These are phyloP conservation scores for Scheffersomyces segobiensis DNA, from an alignment of 1,139 yeast species.

Conservation along the genomic window DNA sequence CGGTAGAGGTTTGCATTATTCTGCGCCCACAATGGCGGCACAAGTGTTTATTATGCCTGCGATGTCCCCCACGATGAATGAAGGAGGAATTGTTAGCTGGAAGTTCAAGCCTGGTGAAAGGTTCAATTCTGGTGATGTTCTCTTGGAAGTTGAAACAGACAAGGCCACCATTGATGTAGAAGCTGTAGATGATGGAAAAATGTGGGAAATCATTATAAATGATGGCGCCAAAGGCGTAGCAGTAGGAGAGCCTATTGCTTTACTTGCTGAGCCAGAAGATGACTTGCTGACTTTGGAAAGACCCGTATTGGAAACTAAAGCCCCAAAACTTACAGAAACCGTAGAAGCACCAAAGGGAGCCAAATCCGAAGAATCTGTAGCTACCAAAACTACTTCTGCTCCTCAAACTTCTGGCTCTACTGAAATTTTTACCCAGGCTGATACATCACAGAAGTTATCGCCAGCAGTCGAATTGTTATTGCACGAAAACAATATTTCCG, in stretches of 20 bases:
- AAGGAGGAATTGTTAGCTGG: conserved; percentile 97
- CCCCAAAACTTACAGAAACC: conserved; percentile 16
- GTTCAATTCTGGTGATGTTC: conserved; percentile 81
- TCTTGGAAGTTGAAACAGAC: conserved; percentile 89
- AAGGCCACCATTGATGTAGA: conserved; percentile 93
- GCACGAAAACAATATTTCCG: conserved; percentile 59
- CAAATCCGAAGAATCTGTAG: conserved; percentile 13
- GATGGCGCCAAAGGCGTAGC: conserved; percentile 78
- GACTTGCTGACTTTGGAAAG: conserved; percentile 64
- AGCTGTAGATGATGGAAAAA: conserved; percentile 86
- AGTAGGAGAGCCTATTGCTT: conserved; percentile 91
- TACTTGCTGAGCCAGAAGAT: conserved; percentile 84
- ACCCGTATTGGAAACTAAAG: conserved; percentile 48
- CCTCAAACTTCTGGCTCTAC: conserved; percentile 11
- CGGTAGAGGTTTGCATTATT: conserved; percentile 16
- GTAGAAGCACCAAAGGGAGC: conserved; percentile 15
- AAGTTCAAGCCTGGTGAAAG: conserved; percentile 79
- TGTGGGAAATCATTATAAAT: conserved; percentile 71
- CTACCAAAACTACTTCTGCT: conserved; percentile 11
- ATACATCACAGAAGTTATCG: conserved; percentile 63
- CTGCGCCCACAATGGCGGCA: conserved; percentile 40
- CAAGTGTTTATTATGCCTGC: conserved; percentile 89
- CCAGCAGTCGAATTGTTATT: conserved; percentile 81
- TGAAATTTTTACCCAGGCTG: conserved; percentile 44
- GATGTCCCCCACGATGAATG: conserved; percentile 98